phyloP scores from a whole-genome alignment of 306 rosid species.

The Luffa acutangula region DNA sequence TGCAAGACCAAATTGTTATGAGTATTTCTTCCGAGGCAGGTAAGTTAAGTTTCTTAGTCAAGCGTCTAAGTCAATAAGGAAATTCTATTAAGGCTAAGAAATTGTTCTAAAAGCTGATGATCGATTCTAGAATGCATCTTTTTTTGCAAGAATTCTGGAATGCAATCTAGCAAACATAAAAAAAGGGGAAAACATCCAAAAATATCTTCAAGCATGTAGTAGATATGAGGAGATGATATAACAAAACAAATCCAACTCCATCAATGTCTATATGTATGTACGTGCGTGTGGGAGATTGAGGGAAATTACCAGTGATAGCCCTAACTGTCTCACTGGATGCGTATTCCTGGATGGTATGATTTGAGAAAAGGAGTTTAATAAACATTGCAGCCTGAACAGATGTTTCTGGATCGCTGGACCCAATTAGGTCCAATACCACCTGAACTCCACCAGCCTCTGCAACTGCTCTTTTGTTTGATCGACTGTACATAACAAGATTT shows the following conservation, averaged over 20 bases:
- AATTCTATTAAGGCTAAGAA: neutral
- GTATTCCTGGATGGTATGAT: slow-evolving; percentile 94
- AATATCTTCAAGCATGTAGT: neutral
- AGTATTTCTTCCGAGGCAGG: neutral
- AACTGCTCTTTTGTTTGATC: slow-evolving; percentile 92
- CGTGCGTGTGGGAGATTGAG: slow-evolving; percentile 14
- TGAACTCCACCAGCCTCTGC: slow-evolving; percentile 99
- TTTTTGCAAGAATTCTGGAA: neutral
- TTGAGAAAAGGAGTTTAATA: slow-evolving; percentile 89
- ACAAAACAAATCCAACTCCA: neutral
- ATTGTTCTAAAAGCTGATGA: neutral
- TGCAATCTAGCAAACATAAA: neutral
- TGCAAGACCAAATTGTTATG: slow-evolving; percentile 24
- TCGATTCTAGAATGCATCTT: neutral
- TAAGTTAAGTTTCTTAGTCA: neutral
- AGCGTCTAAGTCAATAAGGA: neutral
- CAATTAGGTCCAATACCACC: slow-evolving; percentile 89
- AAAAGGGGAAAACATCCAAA: neutral
- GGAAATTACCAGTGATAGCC: slow-evolving; percentile 72
- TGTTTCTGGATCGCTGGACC: slow-evolving; percentile 91
- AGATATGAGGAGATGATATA: neutral
- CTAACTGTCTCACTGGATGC: slow-evolving; percentile 99
- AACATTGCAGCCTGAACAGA: slow-evolving; percentile 98
- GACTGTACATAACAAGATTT: slow-evolving; percentile 96
- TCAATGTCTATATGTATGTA: neutral